phyloP scores from a whole-genome alignment of 305 asterid genomes.

The Salvia sclarea region DNA sequence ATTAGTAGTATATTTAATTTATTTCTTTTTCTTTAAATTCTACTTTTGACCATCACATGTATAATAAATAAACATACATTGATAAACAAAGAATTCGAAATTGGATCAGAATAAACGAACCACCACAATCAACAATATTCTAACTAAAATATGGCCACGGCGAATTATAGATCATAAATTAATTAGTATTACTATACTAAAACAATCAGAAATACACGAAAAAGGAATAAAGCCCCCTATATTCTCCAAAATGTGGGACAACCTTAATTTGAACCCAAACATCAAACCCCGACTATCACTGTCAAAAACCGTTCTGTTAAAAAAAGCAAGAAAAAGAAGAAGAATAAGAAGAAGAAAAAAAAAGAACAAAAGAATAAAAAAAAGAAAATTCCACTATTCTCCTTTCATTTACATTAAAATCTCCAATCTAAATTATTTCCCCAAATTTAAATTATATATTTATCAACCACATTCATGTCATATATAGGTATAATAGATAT shows the following conservation, averaged over 20 bases:
- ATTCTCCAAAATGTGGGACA: conserved; percentile 12
- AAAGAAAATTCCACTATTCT: background rate
- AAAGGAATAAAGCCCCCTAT: background rate
- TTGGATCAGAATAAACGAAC: background rate
- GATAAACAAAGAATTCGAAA: background rate
- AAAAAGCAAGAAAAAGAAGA: conserved; percentile 21
- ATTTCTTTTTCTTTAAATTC: no score
- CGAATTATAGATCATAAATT: background rate
- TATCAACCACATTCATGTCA: no score
- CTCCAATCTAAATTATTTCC: conserved; percentile 20
- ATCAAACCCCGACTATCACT: conserved; percentile 22
- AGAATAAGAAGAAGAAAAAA: conserved; percentile 18
- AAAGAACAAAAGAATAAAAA: conserved; percentile 24
- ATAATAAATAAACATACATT: background rate
- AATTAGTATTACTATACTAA: background rate
- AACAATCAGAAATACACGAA: background rate
- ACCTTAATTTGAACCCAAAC: conserved; percentile 29
- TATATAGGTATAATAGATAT: background rate
- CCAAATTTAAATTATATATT: background rate
- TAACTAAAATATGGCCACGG: background rate
- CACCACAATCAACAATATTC: background rate
- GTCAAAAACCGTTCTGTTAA: conserved; percentile 18
- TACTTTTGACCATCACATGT: no score
- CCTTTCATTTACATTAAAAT: conserved; percentile 30
- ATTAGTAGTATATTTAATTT: no score